Evolutionary conservation across 148 eudicot genomes (phyloP).

Genomic region (Nepenthes gracilis): DNA sequence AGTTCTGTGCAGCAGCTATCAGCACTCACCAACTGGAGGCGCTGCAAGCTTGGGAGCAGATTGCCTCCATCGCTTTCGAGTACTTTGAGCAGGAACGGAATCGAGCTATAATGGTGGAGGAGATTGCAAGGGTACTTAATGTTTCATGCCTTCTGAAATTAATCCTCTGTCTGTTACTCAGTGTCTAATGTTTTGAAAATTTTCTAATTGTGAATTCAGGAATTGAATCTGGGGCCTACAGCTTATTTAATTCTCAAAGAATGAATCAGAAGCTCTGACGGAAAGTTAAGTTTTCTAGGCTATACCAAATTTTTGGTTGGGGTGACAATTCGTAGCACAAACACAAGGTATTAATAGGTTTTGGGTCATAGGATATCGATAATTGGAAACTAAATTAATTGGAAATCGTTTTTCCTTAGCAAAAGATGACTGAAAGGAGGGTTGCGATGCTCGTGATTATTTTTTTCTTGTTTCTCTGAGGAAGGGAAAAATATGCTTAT

Average conservation of each 20-base stretch:
- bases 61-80: constrained; percentile 42
- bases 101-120: constrained; percentile 45
- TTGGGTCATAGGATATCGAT: no score
- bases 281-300: constrained; percentile 51
- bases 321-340: no score
- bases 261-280: constrained; percentile 50
- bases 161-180: background rate
- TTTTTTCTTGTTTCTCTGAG: no score
- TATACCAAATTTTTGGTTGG: constrained; percentile 8
- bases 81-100: constrained; percentile 55
- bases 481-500: no score
- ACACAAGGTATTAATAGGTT: no score
- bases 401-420: no score
- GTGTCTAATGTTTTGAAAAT: background rate
- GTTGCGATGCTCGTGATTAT: no score
- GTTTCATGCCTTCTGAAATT: background rate
- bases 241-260: constrained; percentile 43
- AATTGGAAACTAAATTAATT: no score
- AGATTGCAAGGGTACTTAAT: constrained; percentile 43
- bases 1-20: constrained; percentile 66
- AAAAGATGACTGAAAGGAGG: no score
- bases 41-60: constrained; percentile 47
- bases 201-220: constrained; percentile 20
- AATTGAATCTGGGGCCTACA: constrained; percentile 47
- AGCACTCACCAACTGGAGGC: constrained; percentile 58